Percentiles rank a stretch among this genome's conserved stretches.
Conservation (phyloP, 352 stramenopile genomes). For the Phytophthora pluvialis region DNA sequence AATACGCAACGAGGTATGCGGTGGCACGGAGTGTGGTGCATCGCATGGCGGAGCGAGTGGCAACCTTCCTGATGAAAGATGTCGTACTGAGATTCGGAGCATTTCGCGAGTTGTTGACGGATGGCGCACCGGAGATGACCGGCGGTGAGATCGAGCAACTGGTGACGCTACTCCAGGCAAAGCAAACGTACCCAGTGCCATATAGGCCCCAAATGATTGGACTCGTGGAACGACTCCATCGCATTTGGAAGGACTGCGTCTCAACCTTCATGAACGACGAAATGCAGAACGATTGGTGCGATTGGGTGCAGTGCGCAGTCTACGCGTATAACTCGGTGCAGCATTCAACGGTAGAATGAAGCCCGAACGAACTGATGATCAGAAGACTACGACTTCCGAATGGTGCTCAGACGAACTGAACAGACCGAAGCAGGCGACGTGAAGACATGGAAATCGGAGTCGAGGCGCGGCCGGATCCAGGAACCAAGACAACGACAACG, state of each 20-base stretch:
- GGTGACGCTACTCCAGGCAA: too few relatives aligned
- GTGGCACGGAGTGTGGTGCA: not conserved
- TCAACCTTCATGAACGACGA: not conserved
- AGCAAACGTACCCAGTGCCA: too few relatives aligned
- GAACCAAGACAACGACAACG: too few relatives aligned
- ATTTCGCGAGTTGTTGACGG: too few relatives aligned
- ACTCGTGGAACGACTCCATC: slow-evolving; percentile 18
- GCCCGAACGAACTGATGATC: slow-evolving; percentile 1
- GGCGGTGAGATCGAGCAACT: too few relatives aligned
- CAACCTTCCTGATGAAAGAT: not conserved
- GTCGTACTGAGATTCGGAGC: not conserved
- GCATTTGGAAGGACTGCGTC: slow-evolving; percentile 18
- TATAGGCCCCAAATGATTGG: slow-evolving; percentile 23
- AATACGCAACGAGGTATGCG: not conserved
- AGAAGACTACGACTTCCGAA: not conserved
- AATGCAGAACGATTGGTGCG: not conserved
- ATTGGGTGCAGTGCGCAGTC: not conserved
- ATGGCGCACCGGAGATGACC: too few relatives aligned
- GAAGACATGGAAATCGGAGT: too few relatives aligned
- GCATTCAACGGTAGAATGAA: not conserved
- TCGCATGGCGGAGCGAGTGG: not conserved
- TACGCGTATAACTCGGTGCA: slow-evolving; percentile 1
- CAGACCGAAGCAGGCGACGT: too few relatives aligned
- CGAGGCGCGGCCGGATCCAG: too few relatives aligned
- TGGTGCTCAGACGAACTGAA: too few relatives aligned